Percentiles rank a stretch among this genome's conserved stretches.
Conservation (phyloP, 371 early-diverging fungal species). For the Mucor circinelloides region DNA sequence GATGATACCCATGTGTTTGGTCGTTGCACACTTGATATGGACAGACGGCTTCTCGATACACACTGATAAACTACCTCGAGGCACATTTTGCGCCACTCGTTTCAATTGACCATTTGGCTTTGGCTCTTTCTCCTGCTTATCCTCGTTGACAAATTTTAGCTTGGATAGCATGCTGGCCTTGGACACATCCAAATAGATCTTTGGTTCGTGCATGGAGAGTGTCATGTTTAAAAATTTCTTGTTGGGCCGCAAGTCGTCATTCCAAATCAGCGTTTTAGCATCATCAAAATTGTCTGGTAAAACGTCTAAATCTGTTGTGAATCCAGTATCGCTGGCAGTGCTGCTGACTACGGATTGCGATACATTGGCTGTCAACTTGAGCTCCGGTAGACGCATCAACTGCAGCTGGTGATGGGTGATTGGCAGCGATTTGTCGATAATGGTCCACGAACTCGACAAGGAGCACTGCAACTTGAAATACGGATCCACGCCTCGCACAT, state of each 20-base stretch:
- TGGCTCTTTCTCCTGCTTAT: not conserved
- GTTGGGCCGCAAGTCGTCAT: constrained; percentile 21
- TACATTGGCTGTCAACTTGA: constrained; percentile 14
- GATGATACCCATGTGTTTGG: constrained; percentile 11
- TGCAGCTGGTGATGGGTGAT: constrained; percentile 10
- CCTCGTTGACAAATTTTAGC: not conserved
- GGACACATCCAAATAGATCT: constrained; percentile 6
- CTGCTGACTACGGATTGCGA: constrained; percentile 10
- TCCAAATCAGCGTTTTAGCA: not conserved
- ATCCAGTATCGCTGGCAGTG: not conserved
- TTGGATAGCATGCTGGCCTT: constrained; percentile 3
- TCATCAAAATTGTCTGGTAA: not conserved
- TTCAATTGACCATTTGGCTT: not conserved
- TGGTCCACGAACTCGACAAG: constrained; percentile 17
- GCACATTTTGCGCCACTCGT: constrained; percentile 4
- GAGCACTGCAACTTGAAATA: constrained; percentile 24
- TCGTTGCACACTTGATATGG: constrained; percentile 1
- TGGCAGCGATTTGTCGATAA: constrained; percentile 15
- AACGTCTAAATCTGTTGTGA: not conserved
- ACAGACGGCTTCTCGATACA: constrained; percentile 19
- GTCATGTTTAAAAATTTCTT: constrained; percentile 9
- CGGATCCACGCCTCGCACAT: constrained; percentile 16
- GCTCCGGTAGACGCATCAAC: constrained; percentile 19
- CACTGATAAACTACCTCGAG: constrained; percentile 14
- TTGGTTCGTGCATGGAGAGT: constrained; percentile 10